Percentiles rank a stretch among this genome's conserved stretches.
phyloP scores from a whole-genome alignment of 2,329 filamentous ascomycete species.

The Fusarium sp. region DNA sequence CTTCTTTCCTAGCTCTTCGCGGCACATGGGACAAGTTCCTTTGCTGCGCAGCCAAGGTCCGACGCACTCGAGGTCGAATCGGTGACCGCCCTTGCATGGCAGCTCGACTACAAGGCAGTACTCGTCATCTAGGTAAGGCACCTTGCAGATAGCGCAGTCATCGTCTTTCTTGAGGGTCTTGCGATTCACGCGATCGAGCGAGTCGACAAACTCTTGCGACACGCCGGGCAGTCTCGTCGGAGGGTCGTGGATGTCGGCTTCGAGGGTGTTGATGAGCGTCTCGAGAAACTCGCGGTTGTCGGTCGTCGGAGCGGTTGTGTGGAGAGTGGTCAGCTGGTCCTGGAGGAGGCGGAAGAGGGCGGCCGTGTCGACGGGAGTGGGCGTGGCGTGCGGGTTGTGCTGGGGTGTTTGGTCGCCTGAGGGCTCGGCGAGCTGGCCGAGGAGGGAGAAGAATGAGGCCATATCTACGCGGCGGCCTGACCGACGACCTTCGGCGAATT shows the following conservation, averaged over 20 bases:
- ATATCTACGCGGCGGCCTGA: slow-evolving; percentile 69
- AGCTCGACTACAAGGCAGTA: slow-evolving; percentile 73
- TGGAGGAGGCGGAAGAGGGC: slow-evolving; percentile 68
- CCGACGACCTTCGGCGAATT: slow-evolving; percentile 53
- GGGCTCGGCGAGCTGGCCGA: slow-evolving; percentile 61
- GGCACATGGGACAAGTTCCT: slow-evolving; percentile 72
- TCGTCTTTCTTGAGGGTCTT: slow-evolving; percentile 63
- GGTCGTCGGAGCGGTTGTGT: slow-evolving; percentile 59
- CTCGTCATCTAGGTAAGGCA: slow-evolving; percentile 69
- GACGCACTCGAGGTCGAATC: slow-evolving; percentile 75
- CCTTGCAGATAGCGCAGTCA: slow-evolving; percentile 71
- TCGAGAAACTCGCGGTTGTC: slow-evolving; percentile 63
- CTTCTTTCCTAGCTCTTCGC: slow-evolving; percentile 69
- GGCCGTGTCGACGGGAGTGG: slow-evolving; percentile 68
- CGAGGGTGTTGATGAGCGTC: slow-evolving; percentile 59
- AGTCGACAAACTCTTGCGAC: slow-evolving; percentile 68
- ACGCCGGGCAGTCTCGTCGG: slow-evolving; percentile 65
- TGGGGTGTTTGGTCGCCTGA: slow-evolving; percentile 51
- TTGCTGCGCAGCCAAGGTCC: slow-evolving; percentile 73
- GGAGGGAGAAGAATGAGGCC: slow-evolving; percentile 70
- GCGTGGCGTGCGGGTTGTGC: slow-evolving; percentile 67
- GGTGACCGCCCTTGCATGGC: slow-evolving; percentile 68
- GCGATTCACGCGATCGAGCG: slow-evolving; percentile 66
- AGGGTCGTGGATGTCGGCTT: slow-evolving; percentile 63
- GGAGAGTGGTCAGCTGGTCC: slow-evolving; percentile 66